phyloP scores from a whole-genome alignment of 2,329 filamentous ascomycete genomes.

The Fusarium metavorans region DNA sequence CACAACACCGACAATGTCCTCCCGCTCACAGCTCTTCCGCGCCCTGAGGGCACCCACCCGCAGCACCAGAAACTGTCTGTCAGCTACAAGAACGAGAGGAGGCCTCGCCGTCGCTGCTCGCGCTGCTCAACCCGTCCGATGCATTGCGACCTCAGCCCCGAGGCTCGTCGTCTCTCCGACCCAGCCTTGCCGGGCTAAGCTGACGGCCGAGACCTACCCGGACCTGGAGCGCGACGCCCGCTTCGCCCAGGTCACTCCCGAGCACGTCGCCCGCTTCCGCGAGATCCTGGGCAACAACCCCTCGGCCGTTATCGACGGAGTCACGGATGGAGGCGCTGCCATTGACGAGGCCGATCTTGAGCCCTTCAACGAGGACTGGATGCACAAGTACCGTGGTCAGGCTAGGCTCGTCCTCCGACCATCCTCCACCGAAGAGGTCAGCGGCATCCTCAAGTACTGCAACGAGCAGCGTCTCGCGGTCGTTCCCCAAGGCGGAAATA shows the following conservation, averaged over 20 bases:
- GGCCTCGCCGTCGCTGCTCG: conserved; percentile 4
- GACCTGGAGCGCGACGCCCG: conserved; percentile 82
- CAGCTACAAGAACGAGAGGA: conserved; percentile 9
- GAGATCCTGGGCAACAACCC: conserved; percentile 78
- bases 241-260: conserved; percentile 78
- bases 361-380: conserved; percentile 97
- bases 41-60: conserved; percentile 37
- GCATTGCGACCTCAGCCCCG: conserved; percentile 47
- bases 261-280: conserved; percentile 88
- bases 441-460: conserved; percentile 92
- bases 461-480: conserved; percentile 93
- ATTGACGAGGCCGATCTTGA: conserved; percentile 86
- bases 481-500: conserved; percentile 97
- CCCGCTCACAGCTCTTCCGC: conserved; percentile 42
- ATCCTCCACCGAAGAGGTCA: conserved; percentile 85
- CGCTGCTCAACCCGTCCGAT: conserved; percentile 26
- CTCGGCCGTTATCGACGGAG: conserved; percentile 85
- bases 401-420: conserved; percentile 89
- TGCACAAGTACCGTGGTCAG: conserved; percentile 97
- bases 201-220: conserved; percentile 89
- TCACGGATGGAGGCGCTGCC: conserved; percentile 71
- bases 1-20: conserved; percentile 35
- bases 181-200: conserved; percentile 60
- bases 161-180: conserved; percentile 46
- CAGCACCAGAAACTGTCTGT: conserved; percentile 28